Conservation (phyloP, 345 rosid species). For the Cardamine resedifolia region DNA sequence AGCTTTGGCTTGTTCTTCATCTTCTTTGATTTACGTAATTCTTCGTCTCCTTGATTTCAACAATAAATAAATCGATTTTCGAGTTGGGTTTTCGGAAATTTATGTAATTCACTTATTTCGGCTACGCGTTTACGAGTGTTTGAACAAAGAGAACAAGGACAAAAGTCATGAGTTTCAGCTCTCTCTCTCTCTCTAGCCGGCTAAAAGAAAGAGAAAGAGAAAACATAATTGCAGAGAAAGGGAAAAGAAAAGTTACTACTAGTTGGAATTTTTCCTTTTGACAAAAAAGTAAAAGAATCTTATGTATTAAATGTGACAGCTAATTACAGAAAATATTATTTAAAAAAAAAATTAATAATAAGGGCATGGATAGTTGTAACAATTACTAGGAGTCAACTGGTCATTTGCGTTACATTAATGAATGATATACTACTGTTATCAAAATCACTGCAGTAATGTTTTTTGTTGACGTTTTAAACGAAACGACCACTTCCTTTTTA, state of each 20-base stretch:
- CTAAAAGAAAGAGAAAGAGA: constrained; percentile 26
- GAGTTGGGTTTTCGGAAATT: background rate
- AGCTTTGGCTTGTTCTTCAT: constrained; percentile 35
- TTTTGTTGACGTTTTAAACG: no score
- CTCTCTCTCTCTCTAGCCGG: background rate
- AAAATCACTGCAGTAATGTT: constrained; percentile 6
- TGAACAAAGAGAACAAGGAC: constrained; percentile 15
- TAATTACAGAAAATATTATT: background rate
- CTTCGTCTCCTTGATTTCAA: background rate
- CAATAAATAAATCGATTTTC: background rate
- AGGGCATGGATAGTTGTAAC: constrained; percentile 25
- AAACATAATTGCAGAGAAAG: background rate
- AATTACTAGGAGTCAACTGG: background rate
- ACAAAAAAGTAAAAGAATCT: constrained; percentile 21
- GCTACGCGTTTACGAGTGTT: constrained; percentile 24
- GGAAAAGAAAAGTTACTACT: constrained; percentile 1
- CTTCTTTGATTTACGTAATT: background rate
- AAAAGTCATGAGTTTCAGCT: constrained; percentile 26
- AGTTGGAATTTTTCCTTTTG: constrained; percentile 5
- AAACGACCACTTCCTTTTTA: background rate
- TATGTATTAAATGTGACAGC: constrained; percentile 32
- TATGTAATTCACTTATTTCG: background rate
- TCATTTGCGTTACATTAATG: background rate
- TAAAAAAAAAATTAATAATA: background rate
- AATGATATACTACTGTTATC: background rate